phyloP scores from a whole-genome alignment of 108 stramenopile genomes.

The Fistulifera pelliculosa region DNA sequence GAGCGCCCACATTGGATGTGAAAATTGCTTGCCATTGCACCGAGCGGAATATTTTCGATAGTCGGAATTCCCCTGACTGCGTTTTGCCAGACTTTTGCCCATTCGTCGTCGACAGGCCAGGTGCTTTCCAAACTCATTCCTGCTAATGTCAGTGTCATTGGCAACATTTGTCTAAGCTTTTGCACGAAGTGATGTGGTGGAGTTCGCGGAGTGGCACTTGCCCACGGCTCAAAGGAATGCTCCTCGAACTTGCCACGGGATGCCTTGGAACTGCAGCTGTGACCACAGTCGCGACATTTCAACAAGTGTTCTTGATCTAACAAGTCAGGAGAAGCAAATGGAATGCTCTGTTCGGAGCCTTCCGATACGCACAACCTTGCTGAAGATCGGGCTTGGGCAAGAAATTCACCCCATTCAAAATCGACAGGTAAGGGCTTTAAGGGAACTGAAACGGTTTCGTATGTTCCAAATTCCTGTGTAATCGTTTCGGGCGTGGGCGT shows the following conservation, averaged over 20 bases:
- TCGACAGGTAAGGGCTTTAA: not conserved
- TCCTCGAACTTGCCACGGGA: slow-evolving; percentile 29
- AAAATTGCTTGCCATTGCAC: slow-evolving; percentile 14
- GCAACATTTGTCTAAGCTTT: slow-evolving; percentile 6
- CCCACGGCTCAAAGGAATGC: slow-evolving; percentile 12
- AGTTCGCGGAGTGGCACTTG: not conserved
- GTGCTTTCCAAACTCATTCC: not conserved
- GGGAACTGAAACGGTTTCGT: slow-evolving; percentile 8
- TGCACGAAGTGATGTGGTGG: slow-evolving; percentile 2
- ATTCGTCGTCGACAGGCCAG: not conserved
- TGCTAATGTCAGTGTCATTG: slow-evolving; percentile 2
- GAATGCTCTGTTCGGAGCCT: slow-evolving; percentile 12
- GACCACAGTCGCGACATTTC: slow-evolving; percentile 19
- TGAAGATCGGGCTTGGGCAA: slow-evolving; percentile 6
- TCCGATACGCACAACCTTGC: slow-evolving; percentile 12
- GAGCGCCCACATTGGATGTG: not conserved
- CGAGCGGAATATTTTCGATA: slow-evolving; percentile 10
- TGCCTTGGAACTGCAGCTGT: slow-evolving; percentile 11
- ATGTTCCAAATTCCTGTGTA: slow-evolving; percentile 8
- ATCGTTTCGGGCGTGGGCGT: slow-evolving; percentile 10
- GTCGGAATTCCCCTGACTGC: slow-evolving; percentile 15
- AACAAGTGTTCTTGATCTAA: slow-evolving; percentile 2
- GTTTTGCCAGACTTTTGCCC: slow-evolving; percentile 1
- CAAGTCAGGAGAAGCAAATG: not conserved
- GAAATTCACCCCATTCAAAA: not conserved